phyloP scores from a whole-genome alignment of 805 yeast genomes.

The Cyberlindnera meyerae region DNA sequence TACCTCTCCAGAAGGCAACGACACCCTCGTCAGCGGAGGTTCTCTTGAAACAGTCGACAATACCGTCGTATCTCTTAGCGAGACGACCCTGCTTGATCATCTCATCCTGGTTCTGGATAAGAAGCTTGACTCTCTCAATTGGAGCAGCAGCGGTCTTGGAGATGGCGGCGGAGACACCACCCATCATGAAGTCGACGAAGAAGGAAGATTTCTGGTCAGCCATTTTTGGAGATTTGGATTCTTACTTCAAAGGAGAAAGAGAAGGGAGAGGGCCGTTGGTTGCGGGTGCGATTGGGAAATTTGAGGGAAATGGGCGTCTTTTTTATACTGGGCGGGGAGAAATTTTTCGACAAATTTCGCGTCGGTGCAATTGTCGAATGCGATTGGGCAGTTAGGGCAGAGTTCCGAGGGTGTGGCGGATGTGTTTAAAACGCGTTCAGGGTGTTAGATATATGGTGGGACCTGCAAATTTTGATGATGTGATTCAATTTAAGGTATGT shows the following conservation, averaged over 20 bases:
- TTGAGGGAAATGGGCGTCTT: constrained; percentile 11
- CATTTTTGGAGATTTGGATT: constrained; percentile 14
- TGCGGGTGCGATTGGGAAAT: constrained; percentile 4
- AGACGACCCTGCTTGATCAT: constrained; percentile 97
- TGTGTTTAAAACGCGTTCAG: background rate
- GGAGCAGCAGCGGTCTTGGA: constrained; percentile 98
- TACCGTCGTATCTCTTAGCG: constrained; percentile 82
- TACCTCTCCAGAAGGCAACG: constrained; percentile 97
- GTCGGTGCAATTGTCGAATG: constrained; percentile 10
- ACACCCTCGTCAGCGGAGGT: constrained; percentile 93
- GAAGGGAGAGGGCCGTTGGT: too few species aligned
- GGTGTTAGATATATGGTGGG: background rate
- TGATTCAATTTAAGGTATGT: too few species aligned
- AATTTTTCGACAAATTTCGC: constrained; percentile 5
- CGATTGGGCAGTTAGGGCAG: constrained; percentile 13
- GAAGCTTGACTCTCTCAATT: constrained; percentile 93
- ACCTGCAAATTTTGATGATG: too few species aligned
- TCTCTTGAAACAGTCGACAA: constrained; percentile 88
- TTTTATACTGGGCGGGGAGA: constrained; percentile 9
- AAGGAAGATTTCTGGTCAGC: constrained; percentile 40
- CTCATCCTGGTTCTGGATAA: constrained; percentile 97
- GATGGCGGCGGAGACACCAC: constrained; percentile 99
- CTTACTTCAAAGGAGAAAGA: background rate
- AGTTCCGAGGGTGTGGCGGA: constrained; percentile 4
- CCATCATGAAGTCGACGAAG: constrained; percentile 79